Percentiles rank a stretch among this genome's conserved stretches.
These are phyloP conservation scores for Leptographium radiaticola DNA, from an alignment of 2,329 filamentous ascomycete species.

Conservation along the genomic window DNA sequence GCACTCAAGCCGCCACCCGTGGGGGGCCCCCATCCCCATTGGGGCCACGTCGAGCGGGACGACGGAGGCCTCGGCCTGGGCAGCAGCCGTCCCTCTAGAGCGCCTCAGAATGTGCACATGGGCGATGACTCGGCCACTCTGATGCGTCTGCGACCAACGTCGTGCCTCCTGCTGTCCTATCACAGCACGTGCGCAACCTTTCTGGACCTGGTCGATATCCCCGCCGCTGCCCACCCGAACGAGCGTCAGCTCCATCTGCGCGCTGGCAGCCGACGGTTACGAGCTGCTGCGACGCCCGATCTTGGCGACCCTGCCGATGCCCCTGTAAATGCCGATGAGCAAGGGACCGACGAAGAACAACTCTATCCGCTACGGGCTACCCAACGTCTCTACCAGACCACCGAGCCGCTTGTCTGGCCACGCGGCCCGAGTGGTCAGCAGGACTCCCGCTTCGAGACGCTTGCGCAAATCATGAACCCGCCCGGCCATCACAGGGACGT, in stretches of 20 bases:
- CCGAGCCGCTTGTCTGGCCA: constrained; percentile 22
- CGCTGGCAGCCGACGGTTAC: constrained; percentile 26
- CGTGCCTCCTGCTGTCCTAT: constrained; percentile 43
- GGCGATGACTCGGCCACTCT: constrained; percentile 29
- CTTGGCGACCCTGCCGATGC: constrained; percentile 1
- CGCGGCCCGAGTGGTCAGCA: constrained; percentile 10
- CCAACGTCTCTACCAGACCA: constrained; percentile 13
- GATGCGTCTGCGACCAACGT: constrained; percentile 34
- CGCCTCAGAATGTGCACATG: constrained; percentile 31
- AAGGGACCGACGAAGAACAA: too few relatives aligned
- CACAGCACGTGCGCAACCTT: constrained; percentile 38
- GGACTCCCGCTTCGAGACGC: constrained; percentile 17
- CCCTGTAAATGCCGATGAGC: too few relatives aligned
- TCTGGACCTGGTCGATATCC: constrained; percentile 45
- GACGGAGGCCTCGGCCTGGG: too few relatives aligned
- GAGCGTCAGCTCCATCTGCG: constrained; percentile 34
- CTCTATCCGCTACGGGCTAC: constrained; percentile 13
- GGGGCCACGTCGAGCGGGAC: too few relatives aligned
- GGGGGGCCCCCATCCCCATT: too few relatives aligned
- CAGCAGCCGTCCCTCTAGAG: neutral
- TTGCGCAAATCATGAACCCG: constrained; percentile 28
- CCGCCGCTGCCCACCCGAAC: constrained; percentile 18
- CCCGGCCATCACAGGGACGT: constrained; percentile 21
- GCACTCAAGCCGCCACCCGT: neutral
- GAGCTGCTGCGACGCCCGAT: neutral